Conservation (phyloP, 1,284 basidiomycete species). For the Wallemia mellicola region DNA sequence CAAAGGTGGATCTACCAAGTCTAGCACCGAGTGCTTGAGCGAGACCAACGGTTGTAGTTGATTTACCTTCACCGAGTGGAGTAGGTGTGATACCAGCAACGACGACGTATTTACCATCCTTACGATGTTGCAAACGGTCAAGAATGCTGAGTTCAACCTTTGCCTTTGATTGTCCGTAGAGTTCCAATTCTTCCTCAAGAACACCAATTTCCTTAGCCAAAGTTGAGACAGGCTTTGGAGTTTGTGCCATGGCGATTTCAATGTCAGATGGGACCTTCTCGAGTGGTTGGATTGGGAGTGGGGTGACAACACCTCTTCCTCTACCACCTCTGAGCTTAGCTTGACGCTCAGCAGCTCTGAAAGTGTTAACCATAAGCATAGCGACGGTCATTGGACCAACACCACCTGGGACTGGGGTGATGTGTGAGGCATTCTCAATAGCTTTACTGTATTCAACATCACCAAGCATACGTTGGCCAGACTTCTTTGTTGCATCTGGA, state of each 20-base stretch:
- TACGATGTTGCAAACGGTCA: slow-evolving; percentile 52
- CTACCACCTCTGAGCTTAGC: slow-evolving; percentile 29
- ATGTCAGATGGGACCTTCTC: slow-evolving; percentile 80
- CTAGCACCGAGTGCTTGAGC: slow-evolving; percentile 91
- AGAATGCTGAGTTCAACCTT: slow-evolving; percentile 79
- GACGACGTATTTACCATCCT: slow-evolving; percentile 88
- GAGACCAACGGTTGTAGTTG: slow-evolving; percentile 89
- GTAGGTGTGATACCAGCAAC: slow-evolving; percentile 95
- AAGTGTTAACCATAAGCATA: slow-evolving; percentile 87
- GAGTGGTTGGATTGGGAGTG: slow-evolving; percentile 44
- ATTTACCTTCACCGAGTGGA: slow-evolving; percentile 92
- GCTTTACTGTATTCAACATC: slow-evolving; percentile 74
- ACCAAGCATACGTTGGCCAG: slow-evolving; percentile 80
- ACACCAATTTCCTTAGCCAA: slow-evolving; percentile 76
- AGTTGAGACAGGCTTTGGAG: slow-evolving; percentile 56
- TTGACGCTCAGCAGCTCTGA: slow-evolving; percentile 49
- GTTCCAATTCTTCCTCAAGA: slow-evolving; percentile 60
- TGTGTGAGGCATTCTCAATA: slow-evolving; percentile 43
- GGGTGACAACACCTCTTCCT: slow-evolving; percentile 33
- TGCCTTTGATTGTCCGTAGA: slow-evolving; percentile 86
- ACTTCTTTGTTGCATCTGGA: slow-evolving; percentile 68
- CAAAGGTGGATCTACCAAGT: slow-evolving; percentile 70
- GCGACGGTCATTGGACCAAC: slow-evolving; percentile 99
- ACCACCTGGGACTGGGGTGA: slow-evolving; percentile 93
- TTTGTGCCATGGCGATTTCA: slow-evolving; percentile 82